Evolutionary conservation across 768 basidiomycete genomes (phyloP), one percentile per base, ranked within the genome.

Genomic region (Clitopilus passeckerianus): DNA sequence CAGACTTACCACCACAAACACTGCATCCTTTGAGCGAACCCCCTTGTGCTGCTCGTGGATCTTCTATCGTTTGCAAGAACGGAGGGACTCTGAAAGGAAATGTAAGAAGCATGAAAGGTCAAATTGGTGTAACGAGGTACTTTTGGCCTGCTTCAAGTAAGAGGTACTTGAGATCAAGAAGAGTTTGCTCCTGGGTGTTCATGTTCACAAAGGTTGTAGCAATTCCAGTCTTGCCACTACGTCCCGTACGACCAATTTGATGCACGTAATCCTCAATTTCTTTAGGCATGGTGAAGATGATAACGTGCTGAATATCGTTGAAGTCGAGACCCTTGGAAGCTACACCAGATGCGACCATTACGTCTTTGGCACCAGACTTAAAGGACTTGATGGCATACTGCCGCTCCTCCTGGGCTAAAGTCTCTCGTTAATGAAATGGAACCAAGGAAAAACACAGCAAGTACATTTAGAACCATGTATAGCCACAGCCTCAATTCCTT

Each of bases 251-350:
- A 24, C 97, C 97, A 64, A 98, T 98, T 73, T 99, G 96, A 77
- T 99, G 97, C 54, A 98, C 96, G 67, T 99, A 99, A 72, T 99
- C 97, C 74, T 99, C 97, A 63, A 99, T 99, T 77, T 99, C 97
- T 73, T 98, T 99, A 0, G 97, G 97, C 97, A 99, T 98, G 30
- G 91, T 88, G 72, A 95, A 99, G 62, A 98, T 98, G 73, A 99
- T 98, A 69, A 98, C 95, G 71, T 98, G 97, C 66, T 98, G 95
- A 60, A 99, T 96, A 68, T 98, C 97, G 72, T 91, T 95, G 75
- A 99, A 99, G 74, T 99, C 97, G 61, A 99, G 85, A 27, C 97
- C 97, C 72, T 99, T 98, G 37, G 94, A 97, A 0, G 96, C 97
- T 24, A 99, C 94, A 30, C 95, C 89, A 2, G 95, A 98, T 2